Conservation (phyloP, 768 basidiomycete genomes). For the Mycena leptocephala region DNA sequence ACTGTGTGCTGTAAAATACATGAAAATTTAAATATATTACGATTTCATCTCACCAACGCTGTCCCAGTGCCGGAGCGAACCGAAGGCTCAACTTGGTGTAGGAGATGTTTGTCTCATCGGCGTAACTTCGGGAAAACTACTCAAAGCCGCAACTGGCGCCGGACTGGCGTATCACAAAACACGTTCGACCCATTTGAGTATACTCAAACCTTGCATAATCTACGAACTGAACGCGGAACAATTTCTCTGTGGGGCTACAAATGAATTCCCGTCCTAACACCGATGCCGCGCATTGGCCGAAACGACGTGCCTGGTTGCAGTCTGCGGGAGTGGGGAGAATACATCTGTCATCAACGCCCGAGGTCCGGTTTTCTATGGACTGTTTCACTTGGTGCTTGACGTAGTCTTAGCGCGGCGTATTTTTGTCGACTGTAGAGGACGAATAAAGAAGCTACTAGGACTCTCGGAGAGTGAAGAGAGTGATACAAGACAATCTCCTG, state of each 20-base stretch:
- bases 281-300: not conserved
- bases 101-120: not conserved
- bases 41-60: too few relatives aligned
- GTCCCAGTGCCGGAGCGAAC: too few relatives aligned
- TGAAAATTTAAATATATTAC: too few relatives aligned
- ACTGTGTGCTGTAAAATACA: too few relatives aligned
- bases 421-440: not conserved
- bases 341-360: not conserved
- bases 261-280: not conserved
- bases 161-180: not conserved
- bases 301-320: not conserved
- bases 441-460: not conserved
- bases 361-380: not conserved
- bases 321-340: not conserved
- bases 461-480: not conserved
- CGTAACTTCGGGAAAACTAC: not conserved
- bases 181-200: not conserved
- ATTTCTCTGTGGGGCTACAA: not conserved
- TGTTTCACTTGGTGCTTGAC: not conserved
- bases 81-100: too few relatives aligned
- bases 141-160: not conserved
- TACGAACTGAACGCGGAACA: not conserved
- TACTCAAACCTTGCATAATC: not conserved
- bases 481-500: not conserved
- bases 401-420: not conserved